A percentile compares a stretch with the other conserved stretches of the same genome.
These are phyloP conservation scores for Epicoccum sorghinum DNA, from an alignment of 2,329 filamentous ascomycete genomes.

Conservation along the genomic window DNA sequence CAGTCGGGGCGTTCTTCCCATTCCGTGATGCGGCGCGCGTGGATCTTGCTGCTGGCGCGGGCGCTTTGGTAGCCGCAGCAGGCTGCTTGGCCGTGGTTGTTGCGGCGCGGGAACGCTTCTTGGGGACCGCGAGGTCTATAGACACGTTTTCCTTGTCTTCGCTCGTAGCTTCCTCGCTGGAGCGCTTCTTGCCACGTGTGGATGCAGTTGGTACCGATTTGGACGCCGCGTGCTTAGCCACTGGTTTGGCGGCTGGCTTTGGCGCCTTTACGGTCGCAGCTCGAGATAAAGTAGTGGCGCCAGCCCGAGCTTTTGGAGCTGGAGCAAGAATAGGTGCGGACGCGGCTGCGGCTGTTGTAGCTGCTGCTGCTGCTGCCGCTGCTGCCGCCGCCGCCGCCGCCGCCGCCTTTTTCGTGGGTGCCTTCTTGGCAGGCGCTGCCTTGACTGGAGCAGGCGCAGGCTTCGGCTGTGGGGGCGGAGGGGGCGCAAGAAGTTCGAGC, in stretches of 20 bases:
- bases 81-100: slow-evolving; percentile 18
- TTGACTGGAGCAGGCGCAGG: slow-evolving; percentile 19
- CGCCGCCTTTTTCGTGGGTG: slow-evolving; percentile 19
- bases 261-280: slow-evolving; percentile 13
- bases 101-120: slow-evolving; percentile 26
- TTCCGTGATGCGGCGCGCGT: slow-evolving; percentile 35
- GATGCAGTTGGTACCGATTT: slow-evolving; percentile 16
- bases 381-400: slow-evolving; percentile 1
- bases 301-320: slow-evolving; percentile 9
- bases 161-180: slow-evolving; percentile 33
- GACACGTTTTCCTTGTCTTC: slow-evolving; percentile 40
- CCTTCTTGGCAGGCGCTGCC: slow-evolving; percentile 22
- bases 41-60: slow-evolving; percentile 20
- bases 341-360: background rate
- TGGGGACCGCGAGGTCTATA: slow-evolving; percentile 24
- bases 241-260: slow-evolving; percentile 14
- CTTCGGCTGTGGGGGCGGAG: slow-evolving; percentile 14
- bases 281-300: slow-evolving; percentile 17
- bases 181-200: slow-evolving; percentile 32
- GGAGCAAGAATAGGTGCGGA: slow-evolving; percentile 1
- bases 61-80: slow-evolving; percentile 11
- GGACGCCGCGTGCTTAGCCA: slow-evolving; percentile 15
- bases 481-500: slow-evolving; percentile 70
- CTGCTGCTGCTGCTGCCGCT: background rate
- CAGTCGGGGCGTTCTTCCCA: slow-evolving; percentile 24